Conservation (phyloP, 345 rosid genomes). For the Camelina hispida region DNA sequence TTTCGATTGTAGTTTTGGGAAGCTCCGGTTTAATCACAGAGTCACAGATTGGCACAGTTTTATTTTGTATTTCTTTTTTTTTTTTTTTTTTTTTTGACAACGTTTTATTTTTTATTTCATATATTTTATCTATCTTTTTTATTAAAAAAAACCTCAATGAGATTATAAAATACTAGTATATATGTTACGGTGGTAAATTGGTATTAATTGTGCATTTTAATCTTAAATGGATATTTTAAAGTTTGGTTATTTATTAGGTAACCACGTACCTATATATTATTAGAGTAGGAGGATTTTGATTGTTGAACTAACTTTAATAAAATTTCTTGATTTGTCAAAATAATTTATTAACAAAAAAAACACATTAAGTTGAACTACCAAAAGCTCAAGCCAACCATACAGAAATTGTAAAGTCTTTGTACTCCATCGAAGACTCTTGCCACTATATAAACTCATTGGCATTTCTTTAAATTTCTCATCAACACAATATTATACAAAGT, state of each 20-base stretch:
- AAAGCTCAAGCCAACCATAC: conserved; percentile 23
- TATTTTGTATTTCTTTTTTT: no score
- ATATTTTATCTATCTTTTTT: background rate
- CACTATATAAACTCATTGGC: conserved; percentile 37
- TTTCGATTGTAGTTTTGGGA: background rate
- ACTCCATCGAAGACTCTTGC: background rate
- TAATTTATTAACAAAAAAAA: background rate
- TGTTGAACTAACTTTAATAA: conserved; percentile 32
- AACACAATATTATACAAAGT: background rate
- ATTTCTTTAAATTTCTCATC: background rate
- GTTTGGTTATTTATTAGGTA: background rate
- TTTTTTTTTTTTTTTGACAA: no score
- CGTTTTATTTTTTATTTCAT: background rate
- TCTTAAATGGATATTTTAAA: background rate
- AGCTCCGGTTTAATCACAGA: background rate
- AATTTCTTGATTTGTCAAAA: conserved; percentile 15
- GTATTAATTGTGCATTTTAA: background rate
- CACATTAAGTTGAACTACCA: conserved; percentile 40
- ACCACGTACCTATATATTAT: background rate
- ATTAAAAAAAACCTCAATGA: background rate
- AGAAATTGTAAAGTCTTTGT: background rate
- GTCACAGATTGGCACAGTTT: background rate
- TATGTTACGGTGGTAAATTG: background rate
- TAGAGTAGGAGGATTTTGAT: background rate
- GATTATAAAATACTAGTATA: background rate